Base-by-base conservation (phyloP, 169 alveolate species). In the Plasmodium yoelii region DNA sequence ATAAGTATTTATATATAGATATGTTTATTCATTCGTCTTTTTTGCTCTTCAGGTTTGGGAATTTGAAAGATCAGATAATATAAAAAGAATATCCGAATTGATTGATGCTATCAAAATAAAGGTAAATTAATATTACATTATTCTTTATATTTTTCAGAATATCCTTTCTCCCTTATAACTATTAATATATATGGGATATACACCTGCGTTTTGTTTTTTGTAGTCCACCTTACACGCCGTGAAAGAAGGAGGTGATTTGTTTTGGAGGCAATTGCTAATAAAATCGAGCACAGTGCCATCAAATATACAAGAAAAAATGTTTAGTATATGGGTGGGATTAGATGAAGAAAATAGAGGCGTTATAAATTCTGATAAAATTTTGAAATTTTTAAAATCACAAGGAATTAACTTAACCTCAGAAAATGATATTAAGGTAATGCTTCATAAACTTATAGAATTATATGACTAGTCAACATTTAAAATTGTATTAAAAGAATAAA, bases 271-370 rank as follows among this genome's bases (percentile, higher is more conserved):
- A 51, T 49, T 92, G 47, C 88, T 77, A 59, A 92, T 88, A 28
- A 75, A 86, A 92, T 77, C 87, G 63, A 88, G 22, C 55, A 88
- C 93, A 39, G 92, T 80, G 44, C 87, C 93, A 57, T 59, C 90
- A 51, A 80, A 90, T 63, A 88, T 69, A 53, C 91, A 91, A 57
- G 93, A 91, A 19, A 87, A 87, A 60, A 74, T 80, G 88, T 75
- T 91, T 80, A 77, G 82, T 56, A 59, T 91, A 34, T 92, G 95
- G 95, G 84, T 90, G 8, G 87, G 88, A 6, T 60, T 92, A 46
- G 95, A 92, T 68, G 95, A 92, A 61, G 93, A 92, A 87, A 92
- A 92, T 26, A 84, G 86, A 51, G 95, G 95, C 5, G 61, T 88
- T 34, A 92, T 92, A 5, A 75, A 88, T 69, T 55, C 94, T 4